Base-by-base conservation (phyloP, 805 yeast genomes). In the Kodamaea kaohsiungensis region DNA sequence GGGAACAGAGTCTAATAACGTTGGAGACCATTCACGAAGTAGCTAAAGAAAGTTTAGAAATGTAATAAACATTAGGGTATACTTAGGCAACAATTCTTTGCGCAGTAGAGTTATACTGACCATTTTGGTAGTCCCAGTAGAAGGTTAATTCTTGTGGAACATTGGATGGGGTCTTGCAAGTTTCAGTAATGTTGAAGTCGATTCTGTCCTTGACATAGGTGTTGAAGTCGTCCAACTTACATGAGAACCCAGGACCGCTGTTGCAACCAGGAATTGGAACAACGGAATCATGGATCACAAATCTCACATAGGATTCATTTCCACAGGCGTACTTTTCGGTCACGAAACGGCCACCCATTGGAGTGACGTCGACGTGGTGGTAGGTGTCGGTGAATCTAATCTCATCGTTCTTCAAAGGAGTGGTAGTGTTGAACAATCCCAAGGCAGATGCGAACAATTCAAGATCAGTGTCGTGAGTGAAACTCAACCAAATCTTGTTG, bases 261-360 rank as follows among this genome's bases (percentile, higher is more conserved):
- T 73, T 69, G 63, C 86, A 82, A 38, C 64, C 60, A 18, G 75
- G 75, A 35, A 80, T 62, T 27, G 86, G 85, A 47, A 79, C 68
- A 19, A 83, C 85, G 1, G 84, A 84, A 56, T 82, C 86, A 61
- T 83, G 82, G 16, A 81, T 59, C 6, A 80, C 65, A 38, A 73
- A 69, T 64, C 86, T 77, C 13, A 82, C 81, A 61, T 69, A 83
- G 2, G 70, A 61, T 15, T 74, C 67, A 27, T 60, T 63, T 39
- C 69, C 70, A 65, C 86, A 82, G 51, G 63, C 64, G 53, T 80
- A 65, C 58, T 83, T 73, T 67, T 84, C 88, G 22, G 80, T 62
- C 33, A 47, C 22, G 16, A 82, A 60, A 56, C 83, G 72, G 2
- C 81, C 85, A 37, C 85, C 87, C 84, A 80, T 80, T 51, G 88